phyloP scores from a whole-genome alignment of 768 basidiomycete species.

The Mrakia gelida region DNA sequence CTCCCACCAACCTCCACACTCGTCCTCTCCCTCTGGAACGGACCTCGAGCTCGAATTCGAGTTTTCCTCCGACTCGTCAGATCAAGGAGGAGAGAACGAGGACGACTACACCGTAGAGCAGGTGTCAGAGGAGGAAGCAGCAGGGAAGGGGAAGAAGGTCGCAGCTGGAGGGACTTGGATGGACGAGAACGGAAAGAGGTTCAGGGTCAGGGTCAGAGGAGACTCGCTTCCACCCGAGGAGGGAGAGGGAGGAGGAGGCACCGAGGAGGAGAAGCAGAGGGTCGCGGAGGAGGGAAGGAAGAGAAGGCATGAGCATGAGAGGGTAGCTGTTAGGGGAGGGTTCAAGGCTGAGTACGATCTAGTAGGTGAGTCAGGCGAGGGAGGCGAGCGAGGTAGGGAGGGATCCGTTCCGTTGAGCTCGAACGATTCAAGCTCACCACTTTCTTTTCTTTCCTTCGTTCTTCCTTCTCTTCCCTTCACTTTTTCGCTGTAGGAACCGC shows the following conservation, averaged over 20 bases:
- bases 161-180: slow-evolving; percentile 20
- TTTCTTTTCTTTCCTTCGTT: background rate
- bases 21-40: background rate
- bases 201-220: slow-evolving; percentile 21
- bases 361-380: slow-evolving; percentile 39
- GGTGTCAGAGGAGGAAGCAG: background rate
- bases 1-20: background rate
- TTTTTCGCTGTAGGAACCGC: slow-evolving; percentile 33
- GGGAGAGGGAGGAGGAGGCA: slow-evolving; percentile 34
- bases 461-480: background rate
- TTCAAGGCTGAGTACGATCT: slow-evolving; percentile 49
- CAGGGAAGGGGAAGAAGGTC: background rate
- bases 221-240: slow-evolving; percentile 32
- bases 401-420: background rate
- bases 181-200: slow-evolving; percentile 30
- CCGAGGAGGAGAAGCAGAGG: slow-evolving; percentile 18
- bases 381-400: too few species aligned
- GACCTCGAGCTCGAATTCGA: slow-evolving; percentile 31
- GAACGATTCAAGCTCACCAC: background rate
- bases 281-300: slow-evolving; percentile 19
- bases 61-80: slow-evolving; percentile 30
- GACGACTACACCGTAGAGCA: background rate
- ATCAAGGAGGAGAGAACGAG: background rate
- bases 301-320: slow-evolving; percentile 19
- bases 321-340: slow-evolving; percentile 31